Conservation (phyloP, 768 basidiomycete species). For the Auricularia sp. region DNA sequence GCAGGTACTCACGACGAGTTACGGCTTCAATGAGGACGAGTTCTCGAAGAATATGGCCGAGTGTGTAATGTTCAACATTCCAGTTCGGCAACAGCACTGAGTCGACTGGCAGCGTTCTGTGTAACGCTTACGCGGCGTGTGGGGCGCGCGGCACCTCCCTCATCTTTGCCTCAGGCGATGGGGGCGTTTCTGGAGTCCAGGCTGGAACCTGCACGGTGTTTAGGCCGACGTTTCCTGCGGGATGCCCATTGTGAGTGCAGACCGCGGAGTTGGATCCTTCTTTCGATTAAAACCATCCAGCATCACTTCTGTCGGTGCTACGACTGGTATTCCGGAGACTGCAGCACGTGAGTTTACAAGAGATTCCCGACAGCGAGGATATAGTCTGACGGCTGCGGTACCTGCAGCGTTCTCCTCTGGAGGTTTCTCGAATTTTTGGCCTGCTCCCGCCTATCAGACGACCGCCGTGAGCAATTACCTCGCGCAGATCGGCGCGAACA, state of each 20-base stretch:
- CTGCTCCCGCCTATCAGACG: constrained; percentile 7
- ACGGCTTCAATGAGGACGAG: constrained; percentile 6
- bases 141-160: constrained; percentile 14
- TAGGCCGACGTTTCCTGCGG: constrained; percentile 12
- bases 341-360: background rate
- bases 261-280: too few relatives aligned
- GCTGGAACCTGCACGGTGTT: constrained; percentile 8
- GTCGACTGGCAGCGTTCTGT: constrained; percentile 7
- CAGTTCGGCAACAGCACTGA: background rate
- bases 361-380: too few relatives aligned
- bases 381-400: background rate
- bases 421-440: constrained; percentile 12
- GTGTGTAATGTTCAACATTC: background rate
- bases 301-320: background rate
- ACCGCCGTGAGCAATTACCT: constrained; percentile 14
- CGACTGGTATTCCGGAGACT: background rate
- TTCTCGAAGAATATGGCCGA: constrained; percentile 5
- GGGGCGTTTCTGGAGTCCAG: constrained; percentile 11
- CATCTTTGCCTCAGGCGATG: constrained; percentile 14
- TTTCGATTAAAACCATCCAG: background rate
- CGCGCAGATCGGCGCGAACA: constrained; percentile 14
- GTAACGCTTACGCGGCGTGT: constrained; percentile 19
- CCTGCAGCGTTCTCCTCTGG: constrained; percentile 13
- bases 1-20: constrained; percentile 10
- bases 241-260: constrained; percentile 10